Conservation (phyloP, 2,329 filamentous ascomycete species). For the Xylariomycetidae sp. region DNA sequence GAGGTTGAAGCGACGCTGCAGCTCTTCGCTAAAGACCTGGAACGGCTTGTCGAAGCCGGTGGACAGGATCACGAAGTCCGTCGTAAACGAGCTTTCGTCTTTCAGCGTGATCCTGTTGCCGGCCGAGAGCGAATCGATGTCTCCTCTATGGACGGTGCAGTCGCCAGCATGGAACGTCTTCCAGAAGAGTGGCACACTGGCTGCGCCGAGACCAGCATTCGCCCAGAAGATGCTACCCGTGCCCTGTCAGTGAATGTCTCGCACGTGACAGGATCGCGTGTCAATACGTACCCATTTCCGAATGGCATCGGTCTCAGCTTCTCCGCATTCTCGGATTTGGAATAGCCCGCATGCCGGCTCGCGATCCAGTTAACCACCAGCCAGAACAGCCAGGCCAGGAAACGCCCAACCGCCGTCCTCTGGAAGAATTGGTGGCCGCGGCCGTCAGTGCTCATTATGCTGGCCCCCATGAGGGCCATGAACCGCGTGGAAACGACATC, state of each 20-base stretch:
- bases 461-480: slow-evolving; percentile 18
- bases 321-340: slow-evolving; percentile 12
- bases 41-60: slow-evolving; percentile 20
- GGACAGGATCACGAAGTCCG: slow-evolving; percentile 17
- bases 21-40: slow-evolving; percentile 12
- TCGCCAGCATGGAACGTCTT: slow-evolving; percentile 23
- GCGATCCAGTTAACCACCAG: slow-evolving; percentile 9
- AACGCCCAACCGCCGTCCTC: slow-evolving; percentile 13
- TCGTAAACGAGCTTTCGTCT: slow-evolving; percentile 10
- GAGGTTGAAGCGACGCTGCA: slow-evolving; percentile 14
- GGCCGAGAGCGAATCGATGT: slow-evolving; percentile 15
- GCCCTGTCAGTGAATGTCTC: background rate
- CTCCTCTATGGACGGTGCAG: slow-evolving; percentile 18
- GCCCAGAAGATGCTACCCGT: slow-evolving; percentile 26
- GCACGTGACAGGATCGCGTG: background rate
- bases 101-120: slow-evolving; percentile 11
- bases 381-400: slow-evolving; percentile 14
- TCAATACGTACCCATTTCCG: slow-evolving; percentile 14
- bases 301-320: slow-evolving; percentile 14
- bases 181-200: slow-evolving; percentile 29
- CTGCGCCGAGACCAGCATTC: slow-evolving; percentile 24
- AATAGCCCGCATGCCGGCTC: slow-evolving; percentile 21
- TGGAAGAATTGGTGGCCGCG: slow-evolving; percentile 21
- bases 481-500: slow-evolving; percentile 22
- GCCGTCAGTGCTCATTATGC: slow-evolving; percentile 25